Base-by-base conservation (phyloP, 768 basidiomycete genomes). In the Russula griseocarnosa region DNA sequence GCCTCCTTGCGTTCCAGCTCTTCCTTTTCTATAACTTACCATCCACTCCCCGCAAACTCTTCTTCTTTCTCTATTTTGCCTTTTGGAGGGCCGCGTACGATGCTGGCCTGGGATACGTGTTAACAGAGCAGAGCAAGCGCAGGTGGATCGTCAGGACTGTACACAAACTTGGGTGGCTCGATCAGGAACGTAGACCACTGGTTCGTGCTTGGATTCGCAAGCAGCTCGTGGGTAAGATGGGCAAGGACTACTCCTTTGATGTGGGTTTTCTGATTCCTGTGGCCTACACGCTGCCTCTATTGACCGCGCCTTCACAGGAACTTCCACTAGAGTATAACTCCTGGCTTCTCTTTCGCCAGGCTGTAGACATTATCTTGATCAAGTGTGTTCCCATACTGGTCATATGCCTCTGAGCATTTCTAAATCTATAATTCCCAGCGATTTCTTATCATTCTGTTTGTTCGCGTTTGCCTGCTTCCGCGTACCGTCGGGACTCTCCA, bases 81-180 rank as follows among this genome's bases (percentile, higher is more conserved):
- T 92, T 98, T 74, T 99, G 95, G 94, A 79, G 97, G 2, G 81
- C 83, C 4, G 87, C 91, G 11, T 99, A 99, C 72, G 92, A 99
- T 74, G 87, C 83, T 36, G 96, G 96, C 0, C 83, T 99, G 52
- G 97, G 94, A 0, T 97, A 90, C 87, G 83, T 98, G 13, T 79
- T 99, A 62, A 92, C 92, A 11, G 90, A 91, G 73, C 97, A 99
- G 76, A 96, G 93, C 79, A 95, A 96, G 79, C 87, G 85, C 76
- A 88, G 85, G 70, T 98, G 93, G 90, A 92, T 99, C 69, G 94
- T 97, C 51, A 79, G 84, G 34, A 84, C 88, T 69, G 80, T 98
- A 1, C 83, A 89, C 61, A 78, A 81, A 5, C 76, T 85, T 26
- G 96, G 92, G 4, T 98, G 94, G 95, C 82, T 99, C n/a, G 94